Evolutionary conservation across 441 rosid genomes (phyloP).

Genomic region (Daphne laureola): DNA sequence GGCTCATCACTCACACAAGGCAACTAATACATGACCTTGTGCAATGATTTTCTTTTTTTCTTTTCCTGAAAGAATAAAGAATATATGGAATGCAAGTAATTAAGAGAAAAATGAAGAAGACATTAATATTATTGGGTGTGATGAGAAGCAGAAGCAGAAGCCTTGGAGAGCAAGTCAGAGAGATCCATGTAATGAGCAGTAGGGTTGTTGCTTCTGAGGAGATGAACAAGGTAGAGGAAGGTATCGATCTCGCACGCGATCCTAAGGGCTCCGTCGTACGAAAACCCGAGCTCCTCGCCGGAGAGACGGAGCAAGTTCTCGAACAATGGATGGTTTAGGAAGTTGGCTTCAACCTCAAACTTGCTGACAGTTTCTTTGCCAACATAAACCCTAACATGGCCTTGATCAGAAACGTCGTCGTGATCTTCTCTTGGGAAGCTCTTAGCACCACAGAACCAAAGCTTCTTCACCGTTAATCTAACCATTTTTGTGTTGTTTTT

Average conservation of each 20-base stretch:
- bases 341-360: constrained; percentile 36
- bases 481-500: constrained; percentile 14
- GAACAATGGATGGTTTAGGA: constrained; percentile 42
- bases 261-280: constrained; percentile 40
- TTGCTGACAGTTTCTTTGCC: constrained; percentile 29
- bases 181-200: constrained; percentile 18
- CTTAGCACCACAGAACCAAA: constrained; percentile 31
- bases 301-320: constrained; percentile 31
- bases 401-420: constrained; percentile 19
- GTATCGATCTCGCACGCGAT: constrained; percentile 38
- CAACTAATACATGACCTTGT: too few species aligned
- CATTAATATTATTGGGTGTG: constrained; percentile 2
- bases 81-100: too few species aligned
- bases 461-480: constrained; percentile 29
- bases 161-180: constrained; percentile 8
- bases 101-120: background rate
- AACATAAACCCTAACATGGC: constrained; percentile 31
- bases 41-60: too few species aligned
- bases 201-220: constrained; percentile 27
- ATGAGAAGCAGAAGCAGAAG: background rate
- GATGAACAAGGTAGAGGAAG: constrained; percentile 33
- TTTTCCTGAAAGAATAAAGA: too few species aligned
- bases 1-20: too few species aligned
- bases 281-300: constrained; percentile 34
- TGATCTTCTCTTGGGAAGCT: constrained; percentile 7